Percentiles rank a stretch among this genome's conserved stretches.
phyloP scores from a whole-genome alignment of 2,329 filamentous ascomycete species.

The Paecilomyces variotii region DNA sequence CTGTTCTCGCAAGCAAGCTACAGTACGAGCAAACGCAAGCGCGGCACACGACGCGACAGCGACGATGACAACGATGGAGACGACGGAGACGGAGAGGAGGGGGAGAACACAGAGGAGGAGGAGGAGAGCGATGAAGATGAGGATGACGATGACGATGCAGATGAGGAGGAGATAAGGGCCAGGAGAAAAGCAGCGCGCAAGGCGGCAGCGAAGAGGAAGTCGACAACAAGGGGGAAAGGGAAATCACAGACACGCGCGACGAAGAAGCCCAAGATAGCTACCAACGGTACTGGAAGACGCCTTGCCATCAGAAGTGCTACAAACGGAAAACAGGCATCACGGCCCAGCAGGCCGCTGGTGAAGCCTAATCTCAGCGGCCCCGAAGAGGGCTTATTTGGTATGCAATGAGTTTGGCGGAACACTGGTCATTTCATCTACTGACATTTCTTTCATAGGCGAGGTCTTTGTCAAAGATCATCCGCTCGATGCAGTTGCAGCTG shows the following conservation, averaged over 20 bases:
- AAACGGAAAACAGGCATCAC: slow-evolving; percentile 37
- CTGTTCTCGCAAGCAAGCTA: slow-evolving; percentile 31
- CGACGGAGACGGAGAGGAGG: slow-evolving; percentile 17
- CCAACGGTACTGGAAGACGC: slow-evolving; percentile 37
- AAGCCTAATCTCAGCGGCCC: slow-evolving; percentile 46
- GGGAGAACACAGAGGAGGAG: slow-evolving; percentile 19
- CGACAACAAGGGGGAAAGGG: slow-evolving; percentile 31
- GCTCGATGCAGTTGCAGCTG: slow-evolving; percentile 48
- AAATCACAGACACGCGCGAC: slow-evolving; percentile 27
- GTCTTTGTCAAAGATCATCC: slow-evolving; percentile 50
- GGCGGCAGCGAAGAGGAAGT: slow-evolving; percentile 22
- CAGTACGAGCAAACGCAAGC: slow-evolving; percentile 42
- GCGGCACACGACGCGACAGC: slow-evolving; percentile 27
- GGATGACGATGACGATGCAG: slow-evolving; percentile 29
- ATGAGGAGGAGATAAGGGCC: slow-evolving; percentile 44
- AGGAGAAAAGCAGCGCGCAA: slow-evolving; percentile 29
- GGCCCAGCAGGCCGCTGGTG: slow-evolving; percentile 43
- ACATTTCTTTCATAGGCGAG: slow-evolving; percentile 39
- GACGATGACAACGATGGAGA: slow-evolving; percentile 11
- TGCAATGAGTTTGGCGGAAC: slow-evolving; percentile 6
- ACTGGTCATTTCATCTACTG: slow-evolving; percentile 10
- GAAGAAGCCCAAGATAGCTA: slow-evolving; percentile 51
- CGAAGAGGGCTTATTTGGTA: slow-evolving; percentile 52
- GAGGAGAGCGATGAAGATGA: slow-evolving; percentile 32
- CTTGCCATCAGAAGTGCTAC: slow-evolving; percentile 49